These are phyloP conservation scores for Microthlaspi erraticum DNA, from an alignment of 345 rosid genomes.

Conservation along the genomic window DNA sequence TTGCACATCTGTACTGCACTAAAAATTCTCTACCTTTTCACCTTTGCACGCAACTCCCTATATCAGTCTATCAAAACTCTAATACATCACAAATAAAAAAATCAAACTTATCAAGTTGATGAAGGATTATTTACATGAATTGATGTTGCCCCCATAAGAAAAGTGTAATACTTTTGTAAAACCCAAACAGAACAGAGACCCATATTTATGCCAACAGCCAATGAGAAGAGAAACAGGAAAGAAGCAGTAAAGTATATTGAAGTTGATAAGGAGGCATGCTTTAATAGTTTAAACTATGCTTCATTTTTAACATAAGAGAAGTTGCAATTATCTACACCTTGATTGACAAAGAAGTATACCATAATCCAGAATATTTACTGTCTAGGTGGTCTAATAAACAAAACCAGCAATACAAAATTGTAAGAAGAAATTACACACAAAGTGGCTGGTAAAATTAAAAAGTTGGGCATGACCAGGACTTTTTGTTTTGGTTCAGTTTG, in stretches of 20 bases:
- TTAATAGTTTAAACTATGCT: constrained; percentile 15
- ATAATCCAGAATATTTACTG: no score
- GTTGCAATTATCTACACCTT: neutral
- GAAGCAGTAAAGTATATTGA: constrained; percentile 3
- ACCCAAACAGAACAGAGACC: constrained; percentile 10
- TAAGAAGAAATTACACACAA: no score
- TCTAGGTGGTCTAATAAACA: no score
- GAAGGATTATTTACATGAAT: constrained; percentile 29
- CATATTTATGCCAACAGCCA: neutral
- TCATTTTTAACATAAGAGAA: neutral
- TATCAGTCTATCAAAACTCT: constrained; percentile 38
- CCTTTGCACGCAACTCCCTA: constrained; percentile 45
- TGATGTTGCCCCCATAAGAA: constrained; percentile 20
- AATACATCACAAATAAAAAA: neutral
- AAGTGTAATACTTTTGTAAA: constrained; percentile 24
- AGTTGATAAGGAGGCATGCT: constrained; percentile 18
- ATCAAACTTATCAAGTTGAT: constrained; percentile 32
- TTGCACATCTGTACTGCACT: constrained; percentile 43
- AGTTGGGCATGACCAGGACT: neutral
- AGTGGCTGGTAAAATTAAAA: neutral
- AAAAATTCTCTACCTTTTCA: constrained; percentile 27
- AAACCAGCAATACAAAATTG: no score
- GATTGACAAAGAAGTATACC: neutral
- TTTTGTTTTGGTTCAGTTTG: neutral
- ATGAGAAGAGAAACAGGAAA: neutral